Conservation (phyloP, 2,329 filamentous ascomycete species). For the Magnaporthales sp. region DNA sequence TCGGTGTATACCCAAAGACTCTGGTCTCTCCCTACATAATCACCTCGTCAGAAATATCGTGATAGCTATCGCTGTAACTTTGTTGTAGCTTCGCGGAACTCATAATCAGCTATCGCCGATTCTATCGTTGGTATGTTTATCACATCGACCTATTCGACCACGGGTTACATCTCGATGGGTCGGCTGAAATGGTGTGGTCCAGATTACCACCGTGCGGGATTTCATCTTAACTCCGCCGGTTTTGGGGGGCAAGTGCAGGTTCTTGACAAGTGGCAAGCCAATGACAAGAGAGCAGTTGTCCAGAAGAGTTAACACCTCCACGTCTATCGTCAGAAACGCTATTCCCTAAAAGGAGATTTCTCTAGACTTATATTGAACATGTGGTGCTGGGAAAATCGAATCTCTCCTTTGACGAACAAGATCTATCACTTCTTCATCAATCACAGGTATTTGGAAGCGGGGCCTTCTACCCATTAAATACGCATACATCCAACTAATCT, state of each 20-base stretch:
- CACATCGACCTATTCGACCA: not conserved
- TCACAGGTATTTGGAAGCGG: too few relatives aligned
- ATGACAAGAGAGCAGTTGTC: not conserved
- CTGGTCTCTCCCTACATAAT: too few relatives aligned
- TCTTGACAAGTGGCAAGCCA: not conserved
- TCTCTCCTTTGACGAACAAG: not conserved
- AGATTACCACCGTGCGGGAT: not conserved
- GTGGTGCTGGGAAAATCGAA: not conserved
- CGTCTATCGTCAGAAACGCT: not conserved
- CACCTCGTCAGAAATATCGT: too few relatives aligned
- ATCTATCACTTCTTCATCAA: not conserved
- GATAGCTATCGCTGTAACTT: too few relatives aligned
- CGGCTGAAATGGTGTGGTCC: not conserved
- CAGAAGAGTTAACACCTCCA: not conserved
- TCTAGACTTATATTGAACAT: not conserved
- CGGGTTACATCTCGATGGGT: not conserved
- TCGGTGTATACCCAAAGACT: not conserved
- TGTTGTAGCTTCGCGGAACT: too few relatives aligned
- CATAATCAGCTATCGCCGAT: not conserved
- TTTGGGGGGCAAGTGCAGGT: not conserved
- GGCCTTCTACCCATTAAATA: too few relatives aligned
- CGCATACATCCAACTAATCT: too few relatives aligned
- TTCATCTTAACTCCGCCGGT: not conserved
- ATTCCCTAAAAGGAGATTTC: not conserved
- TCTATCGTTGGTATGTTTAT: not conserved